Percentiles rank a stretch among this genome's conserved stretches.
These are phyloP conservation scores for Eucalyptus sideroxylon DNA, from an alignment of 345 rosid genomes.

Conservation along the genomic window DNA sequence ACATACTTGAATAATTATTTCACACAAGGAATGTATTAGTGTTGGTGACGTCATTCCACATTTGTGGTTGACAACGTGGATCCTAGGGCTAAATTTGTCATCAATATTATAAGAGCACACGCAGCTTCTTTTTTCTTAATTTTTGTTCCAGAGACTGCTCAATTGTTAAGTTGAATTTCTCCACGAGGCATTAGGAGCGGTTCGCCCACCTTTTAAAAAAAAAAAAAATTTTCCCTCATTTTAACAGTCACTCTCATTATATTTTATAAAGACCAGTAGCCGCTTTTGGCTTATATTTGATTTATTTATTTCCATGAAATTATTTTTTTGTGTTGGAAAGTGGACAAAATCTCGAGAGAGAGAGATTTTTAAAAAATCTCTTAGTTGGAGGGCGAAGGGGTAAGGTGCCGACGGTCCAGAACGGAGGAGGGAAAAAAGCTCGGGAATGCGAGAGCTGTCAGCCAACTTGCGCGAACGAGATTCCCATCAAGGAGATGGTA, in stretches of 20 bases:
- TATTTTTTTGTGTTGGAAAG: not conserved
- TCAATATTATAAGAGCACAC: not conserved
- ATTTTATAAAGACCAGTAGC: not conserved
- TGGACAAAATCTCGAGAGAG: not conserved
- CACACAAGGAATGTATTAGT: not conserved
- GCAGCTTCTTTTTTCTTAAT: not conserved
- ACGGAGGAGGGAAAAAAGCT: not conserved
- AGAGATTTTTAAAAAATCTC: not conserved
- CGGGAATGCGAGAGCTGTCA: not conserved
- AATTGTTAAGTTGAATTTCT: not conserved
- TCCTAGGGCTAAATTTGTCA: not conserved
- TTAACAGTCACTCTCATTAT: not conserved
- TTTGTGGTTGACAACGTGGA: not conserved
- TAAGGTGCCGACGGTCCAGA: constrained; percentile 35
- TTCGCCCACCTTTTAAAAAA: not conserved
- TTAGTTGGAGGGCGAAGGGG: not conserved
- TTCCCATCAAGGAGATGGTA: not conserved
- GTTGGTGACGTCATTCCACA: not conserved
- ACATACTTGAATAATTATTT: not conserved
- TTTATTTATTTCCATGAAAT: not conserved
- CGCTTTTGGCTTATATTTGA: not conserved
- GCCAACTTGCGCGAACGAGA: not conserved
- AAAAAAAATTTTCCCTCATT: not conserved
- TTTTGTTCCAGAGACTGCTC: not conserved
- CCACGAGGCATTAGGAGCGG: not conserved